phyloP scores from a whole-genome alignment of 78 protist genomes.

The Chrysochromulina parva region DNA sequence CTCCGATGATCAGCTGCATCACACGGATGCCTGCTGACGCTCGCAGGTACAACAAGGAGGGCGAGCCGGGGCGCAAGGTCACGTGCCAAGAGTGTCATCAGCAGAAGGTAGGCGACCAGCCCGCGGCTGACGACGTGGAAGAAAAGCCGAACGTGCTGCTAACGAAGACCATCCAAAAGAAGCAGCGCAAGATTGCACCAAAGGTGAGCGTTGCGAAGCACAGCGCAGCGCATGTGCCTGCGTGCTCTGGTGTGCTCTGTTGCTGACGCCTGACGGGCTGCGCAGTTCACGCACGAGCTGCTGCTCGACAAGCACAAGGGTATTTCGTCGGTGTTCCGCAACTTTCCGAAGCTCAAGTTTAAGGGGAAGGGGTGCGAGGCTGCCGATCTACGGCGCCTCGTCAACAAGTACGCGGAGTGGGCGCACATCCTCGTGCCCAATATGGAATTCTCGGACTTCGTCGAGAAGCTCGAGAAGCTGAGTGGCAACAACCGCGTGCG shows the following conservation, averaged over 20 bases:
- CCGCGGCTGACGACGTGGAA: neutral
- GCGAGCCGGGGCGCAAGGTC: neutral
- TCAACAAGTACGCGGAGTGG: slow-evolving; percentile 13
- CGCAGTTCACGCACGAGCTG: neutral
- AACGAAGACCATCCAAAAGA: neutral
- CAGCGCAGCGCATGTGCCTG: too few species aligned
- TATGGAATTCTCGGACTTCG: neutral
- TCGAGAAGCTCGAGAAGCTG: neutral
- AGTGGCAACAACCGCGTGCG: neutral
- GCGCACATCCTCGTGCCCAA: neutral
- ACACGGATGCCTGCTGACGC: neutral
- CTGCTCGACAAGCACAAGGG: neutral
- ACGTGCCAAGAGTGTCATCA: neutral
- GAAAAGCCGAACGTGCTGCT: neutral
- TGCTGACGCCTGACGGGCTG: too few species aligned
- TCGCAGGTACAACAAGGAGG: neutral
- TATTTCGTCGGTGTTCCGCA: neutral
- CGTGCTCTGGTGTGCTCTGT: too few species aligned
- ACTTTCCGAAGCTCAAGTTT: neutral
- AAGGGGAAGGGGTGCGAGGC: neutral
- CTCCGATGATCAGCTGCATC: neutral
- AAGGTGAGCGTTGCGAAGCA: too few species aligned
- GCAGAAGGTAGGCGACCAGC: neutral
- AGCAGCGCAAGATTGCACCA: neutral
- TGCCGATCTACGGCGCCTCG: neutral